A percentile compares a stretch with the other conserved stretches of the same genome.
Conservation (phyloP, 108 stramenopile species). For the Nannochloropsis granulata region DNA sequence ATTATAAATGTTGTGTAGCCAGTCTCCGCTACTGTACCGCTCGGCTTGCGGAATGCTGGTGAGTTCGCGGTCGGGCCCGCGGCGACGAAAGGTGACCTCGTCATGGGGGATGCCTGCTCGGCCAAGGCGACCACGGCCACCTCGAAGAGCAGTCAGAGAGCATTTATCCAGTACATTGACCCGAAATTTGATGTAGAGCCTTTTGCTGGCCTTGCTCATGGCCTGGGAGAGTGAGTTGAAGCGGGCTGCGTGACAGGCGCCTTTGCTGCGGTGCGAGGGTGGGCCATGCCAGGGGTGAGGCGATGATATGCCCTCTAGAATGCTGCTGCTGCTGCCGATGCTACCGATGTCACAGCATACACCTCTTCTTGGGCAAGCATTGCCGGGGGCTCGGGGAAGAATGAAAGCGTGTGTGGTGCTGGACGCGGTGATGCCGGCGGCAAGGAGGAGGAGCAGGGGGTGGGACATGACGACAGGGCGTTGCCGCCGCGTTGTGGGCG, state of each 20-base stretch:
- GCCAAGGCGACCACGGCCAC: background rate
- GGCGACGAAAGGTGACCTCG: background rate
- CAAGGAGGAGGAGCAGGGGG: no score
- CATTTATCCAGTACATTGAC: background rate
- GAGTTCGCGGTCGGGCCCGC: background rate
- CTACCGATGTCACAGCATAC: no score
- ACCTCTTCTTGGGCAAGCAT: no score
- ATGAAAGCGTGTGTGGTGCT: no score
- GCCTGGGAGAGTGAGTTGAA: background rate
- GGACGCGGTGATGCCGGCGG: no score
- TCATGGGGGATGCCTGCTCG: background rate
- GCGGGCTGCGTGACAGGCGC: background rate
- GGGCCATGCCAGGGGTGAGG: no score
- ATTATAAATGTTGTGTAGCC: conserved; percentile 70
- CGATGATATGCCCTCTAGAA: no score
- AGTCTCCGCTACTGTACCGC: conserved; percentile 52
- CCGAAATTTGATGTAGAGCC: background rate
- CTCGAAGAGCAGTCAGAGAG: background rate
- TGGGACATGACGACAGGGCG: no score
- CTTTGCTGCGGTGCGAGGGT: background rate
- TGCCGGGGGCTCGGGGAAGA: no score
- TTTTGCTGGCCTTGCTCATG: background rate
- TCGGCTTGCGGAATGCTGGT: conserved; percentile 1
- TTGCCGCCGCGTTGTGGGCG: no score
- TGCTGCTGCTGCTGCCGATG: no score